Evolutionary conservation across 2,329 filamentous ascomycete genomes (phyloP), one percentile per base, ranked within the genome.

Genomic region (Shiraia sp.): DNA sequence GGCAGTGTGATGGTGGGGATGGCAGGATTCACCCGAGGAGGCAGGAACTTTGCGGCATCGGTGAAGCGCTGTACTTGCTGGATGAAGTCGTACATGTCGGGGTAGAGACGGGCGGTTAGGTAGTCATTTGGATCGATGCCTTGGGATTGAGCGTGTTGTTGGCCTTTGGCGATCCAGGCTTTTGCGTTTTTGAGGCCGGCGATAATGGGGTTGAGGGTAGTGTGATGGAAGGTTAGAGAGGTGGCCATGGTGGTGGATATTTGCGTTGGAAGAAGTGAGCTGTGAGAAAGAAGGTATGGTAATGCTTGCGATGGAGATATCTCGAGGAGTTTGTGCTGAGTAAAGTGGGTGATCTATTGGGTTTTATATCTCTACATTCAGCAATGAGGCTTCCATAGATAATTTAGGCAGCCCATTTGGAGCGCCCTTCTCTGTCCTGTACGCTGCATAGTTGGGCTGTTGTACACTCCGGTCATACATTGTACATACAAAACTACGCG

Each of bases 61-160:
- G 65, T 72, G 41, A 65, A 51, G 29, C 60, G 58, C 41, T 77
- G 71, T 55, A 81, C 63, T 53, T 82, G 79, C 63, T 68, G 79
- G 43, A 67, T 44, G 32, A 81, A 61, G 3, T 70, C 57, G n/a
- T 59, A 46, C 79, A 81, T 81, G 61, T 79, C 75, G 0, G 68
- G 68, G 42, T 70, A 59, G 14, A 82, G 66, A 2, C 67, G 66
- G n/a, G 69, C 65, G 6, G 70, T 60, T 32, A 75, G 41, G 32
- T 76, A 58, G 17, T 70, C 64, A 3, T 61, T 46, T 4, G 68
- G 55, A 10, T 67, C 50, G 29, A 70, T 66, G 44, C 53, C 51
- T 15, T 72, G 70, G 25, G 70, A 58, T 17, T 70, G 57, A 40
- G 67, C 68, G 46, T 73, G 69, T 3, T 61, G 47, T 45, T 74